phyloP scores from a whole-genome alignment of 1,139 yeast species.

The Saccharomycopsis crataegensis region DNA sequence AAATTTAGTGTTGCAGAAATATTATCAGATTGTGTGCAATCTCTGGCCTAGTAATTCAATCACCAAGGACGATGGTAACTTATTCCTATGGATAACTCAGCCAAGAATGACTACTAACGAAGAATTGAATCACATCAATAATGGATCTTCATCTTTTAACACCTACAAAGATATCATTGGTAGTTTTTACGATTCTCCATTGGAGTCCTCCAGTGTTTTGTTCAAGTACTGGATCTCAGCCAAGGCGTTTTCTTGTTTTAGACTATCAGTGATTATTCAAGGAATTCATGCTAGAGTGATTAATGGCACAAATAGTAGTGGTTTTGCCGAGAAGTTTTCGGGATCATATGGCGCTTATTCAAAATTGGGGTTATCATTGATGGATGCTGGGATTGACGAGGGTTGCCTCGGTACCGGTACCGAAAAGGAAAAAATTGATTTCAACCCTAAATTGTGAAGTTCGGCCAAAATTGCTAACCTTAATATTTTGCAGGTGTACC shows the following conservation, averaged over 20 bases:
- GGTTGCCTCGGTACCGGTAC: neutral
- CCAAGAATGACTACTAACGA: too few relatives aligned
- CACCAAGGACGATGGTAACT: slow-evolving; percentile 28
- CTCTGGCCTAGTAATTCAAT: slow-evolving; percentile 24
- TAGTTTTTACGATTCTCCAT: too few relatives aligned
- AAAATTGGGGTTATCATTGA: slow-evolving; percentile 1
- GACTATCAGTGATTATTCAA: slow-evolving; percentile 56
- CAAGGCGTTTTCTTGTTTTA: slow-evolving; percentile 49
- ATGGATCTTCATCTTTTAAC: too few relatives aligned
- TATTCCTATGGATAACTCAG: slow-evolving; percentile 5
- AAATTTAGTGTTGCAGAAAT: too few relatives aligned
- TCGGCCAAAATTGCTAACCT: too few relatives aligned
- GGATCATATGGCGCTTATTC: slow-evolving; percentile 2
- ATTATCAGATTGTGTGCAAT: too few relatives aligned
- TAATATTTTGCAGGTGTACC: too few relatives aligned
- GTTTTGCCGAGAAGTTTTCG: slow-evolving; percentile 36
- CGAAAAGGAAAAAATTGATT: neutral
- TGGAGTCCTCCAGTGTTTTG: slow-evolving; percentile 6
- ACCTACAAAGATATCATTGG: too few relatives aligned
- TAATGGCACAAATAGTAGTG: slow-evolving; percentile 54
- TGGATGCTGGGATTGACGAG: neutral
- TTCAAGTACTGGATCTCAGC: slow-evolving; percentile 44
- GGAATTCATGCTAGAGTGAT: slow-evolving; percentile 60
- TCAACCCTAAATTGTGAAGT: too few relatives aligned
- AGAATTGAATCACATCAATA: too few relatives aligned